These are phyloP conservation scores for Aegilops longissima DNA, from an alignment of 176 grass and related monocot genomes.

Conservation along the genomic window DNA sequence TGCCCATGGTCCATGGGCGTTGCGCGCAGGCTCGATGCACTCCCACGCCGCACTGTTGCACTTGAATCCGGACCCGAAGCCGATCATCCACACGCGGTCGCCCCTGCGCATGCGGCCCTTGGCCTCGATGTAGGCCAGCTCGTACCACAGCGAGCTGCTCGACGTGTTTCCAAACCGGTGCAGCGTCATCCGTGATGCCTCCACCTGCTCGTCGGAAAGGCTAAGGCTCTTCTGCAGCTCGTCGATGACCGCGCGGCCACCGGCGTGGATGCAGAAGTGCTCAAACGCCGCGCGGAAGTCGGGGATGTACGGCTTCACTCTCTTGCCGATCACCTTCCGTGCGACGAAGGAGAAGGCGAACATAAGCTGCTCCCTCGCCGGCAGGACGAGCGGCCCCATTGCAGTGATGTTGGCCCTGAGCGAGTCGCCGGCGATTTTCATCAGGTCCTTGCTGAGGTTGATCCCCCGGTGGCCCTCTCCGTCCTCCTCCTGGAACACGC, in stretches of 20 bases:
- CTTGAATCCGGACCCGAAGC: slow-evolving; percentile 84
- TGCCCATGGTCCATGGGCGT: no score
- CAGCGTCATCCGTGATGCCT: slow-evolving; percentile 68
- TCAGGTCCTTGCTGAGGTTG: no score
- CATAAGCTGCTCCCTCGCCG: no score
- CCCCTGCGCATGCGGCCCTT: slow-evolving; percentile 60
- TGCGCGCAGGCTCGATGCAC: no score
- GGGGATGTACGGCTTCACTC: slow-evolving; percentile 44
- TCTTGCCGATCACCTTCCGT: no score
- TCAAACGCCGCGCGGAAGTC: slow-evolving; percentile 71
- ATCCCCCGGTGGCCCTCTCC: no score
- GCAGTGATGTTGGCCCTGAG: no score
- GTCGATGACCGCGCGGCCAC: slow-evolving; percentile 80
- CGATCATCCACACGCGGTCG: slow-evolving; percentile 74
- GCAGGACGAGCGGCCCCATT: no score
- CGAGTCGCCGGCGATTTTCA: no score
- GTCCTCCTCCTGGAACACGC: no score
- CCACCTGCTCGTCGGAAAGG: slow-evolving; percentile 58
- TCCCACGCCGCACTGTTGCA: slow-evolving; percentile 35
- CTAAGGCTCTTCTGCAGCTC: slow-evolving; percentile 70
- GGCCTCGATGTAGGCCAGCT: slow-evolving; percentile 74
- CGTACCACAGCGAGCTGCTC: slow-evolving; percentile 81
- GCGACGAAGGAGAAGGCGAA: no score
- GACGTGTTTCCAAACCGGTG: slow-evolving; percentile 88
- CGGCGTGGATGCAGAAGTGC: slow-evolving; percentile 94